Percentiles rank a stretch among this genome's conserved stretches.
Evolutionary conservation across 805 yeast genomes (phyloP).

Genomic region (Wickerhamomyces subpelliculosus): DNA sequence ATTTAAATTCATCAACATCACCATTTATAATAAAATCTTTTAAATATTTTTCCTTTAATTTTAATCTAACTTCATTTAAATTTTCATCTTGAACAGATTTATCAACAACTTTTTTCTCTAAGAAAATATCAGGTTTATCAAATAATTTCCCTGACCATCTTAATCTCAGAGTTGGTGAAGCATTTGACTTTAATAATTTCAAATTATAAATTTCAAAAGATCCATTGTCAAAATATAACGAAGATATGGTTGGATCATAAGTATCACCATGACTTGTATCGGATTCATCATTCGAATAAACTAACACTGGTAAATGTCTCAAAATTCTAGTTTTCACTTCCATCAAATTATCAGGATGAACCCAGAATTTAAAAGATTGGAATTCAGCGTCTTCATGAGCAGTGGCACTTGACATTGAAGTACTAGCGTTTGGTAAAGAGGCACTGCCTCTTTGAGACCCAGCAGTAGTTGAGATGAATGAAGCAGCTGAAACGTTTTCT

Average conservation of each 20-base stretch:
- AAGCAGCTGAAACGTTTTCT: slow-evolving; percentile 46
- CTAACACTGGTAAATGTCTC: slow-evolving; percentile 87
- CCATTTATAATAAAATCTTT: slow-evolving; percentile 60
- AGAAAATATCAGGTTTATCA: slow-evolving; percentile 68
- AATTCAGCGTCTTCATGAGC: slow-evolving; percentile 27
- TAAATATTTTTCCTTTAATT: slow-evolving; percentile 75
- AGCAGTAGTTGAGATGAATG: slow-evolving; percentile 15
- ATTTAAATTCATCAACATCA: slow-evolving; percentile 33
- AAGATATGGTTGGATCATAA: slow-evolving; percentile 77
- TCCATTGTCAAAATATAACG: slow-evolving; percentile 81
- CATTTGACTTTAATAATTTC: slow-evolving; percentile 62
- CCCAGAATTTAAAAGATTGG: slow-evolving; percentile 85
- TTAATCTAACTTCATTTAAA: slow-evolving; percentile 57
- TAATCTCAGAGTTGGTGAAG: slow-evolving; percentile 71
- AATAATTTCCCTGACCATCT: slow-evolving; percentile 85
- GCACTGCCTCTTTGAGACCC: slow-evolving; percentile 13
- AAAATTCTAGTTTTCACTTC: slow-evolving; percentile 94
- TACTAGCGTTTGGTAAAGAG: slow-evolving; percentile 9
- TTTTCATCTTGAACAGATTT: slow-evolving; percentile 37
- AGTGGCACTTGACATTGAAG: slow-evolving; percentile 20
- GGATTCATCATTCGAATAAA: slow-evolving; percentile 49
- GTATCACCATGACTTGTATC: slow-evolving; percentile 29
- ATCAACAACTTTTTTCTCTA: slow-evolving; percentile 76
- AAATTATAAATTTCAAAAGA: slow-evolving; percentile 81
- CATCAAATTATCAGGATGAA: slow-evolving; percentile 95